Evolutionary conservation across 208 protist genomes (phyloP).

Genomic region (Naegleria lovaniensis): DNA sequence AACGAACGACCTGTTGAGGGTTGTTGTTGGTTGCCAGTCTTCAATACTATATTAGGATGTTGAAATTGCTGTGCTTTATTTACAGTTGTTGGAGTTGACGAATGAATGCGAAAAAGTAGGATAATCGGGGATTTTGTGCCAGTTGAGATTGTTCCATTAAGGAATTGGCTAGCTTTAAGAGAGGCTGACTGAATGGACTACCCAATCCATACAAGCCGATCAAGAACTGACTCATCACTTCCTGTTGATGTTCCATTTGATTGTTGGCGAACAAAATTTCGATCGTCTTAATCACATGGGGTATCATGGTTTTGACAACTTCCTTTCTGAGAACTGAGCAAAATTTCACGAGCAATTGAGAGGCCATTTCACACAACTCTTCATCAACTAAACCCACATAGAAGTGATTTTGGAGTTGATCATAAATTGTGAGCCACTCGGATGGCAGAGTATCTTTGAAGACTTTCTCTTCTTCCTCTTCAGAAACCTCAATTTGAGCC

Average conservation of each 20-base stretch:
- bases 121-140: neutral
- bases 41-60: neutral
- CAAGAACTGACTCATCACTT: neutral
- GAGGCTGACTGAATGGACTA: neutral
- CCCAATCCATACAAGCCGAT: neutral
- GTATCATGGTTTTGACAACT: neutral
- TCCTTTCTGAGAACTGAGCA: neutral
- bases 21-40: too few species aligned
- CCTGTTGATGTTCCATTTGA: neutral
- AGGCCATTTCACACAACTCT: neutral
- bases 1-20: too few species aligned
- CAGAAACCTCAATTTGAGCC: neutral
- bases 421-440: neutral
- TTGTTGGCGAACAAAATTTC: neutral
- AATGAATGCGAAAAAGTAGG: neutral
- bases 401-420: neutral
- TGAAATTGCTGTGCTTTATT: neutral
- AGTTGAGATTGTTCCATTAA: neutral
- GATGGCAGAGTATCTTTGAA: neutral
- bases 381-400: constrained; percentile 3
- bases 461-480: neutral
- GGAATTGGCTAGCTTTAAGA: neutral
- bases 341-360: neutral
- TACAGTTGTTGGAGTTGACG: neutral
- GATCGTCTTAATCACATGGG: neutral